Conservation (phyloP, 192 early-diverging fungal species). For the Jimgerdemannia flammicorona region DNA sequence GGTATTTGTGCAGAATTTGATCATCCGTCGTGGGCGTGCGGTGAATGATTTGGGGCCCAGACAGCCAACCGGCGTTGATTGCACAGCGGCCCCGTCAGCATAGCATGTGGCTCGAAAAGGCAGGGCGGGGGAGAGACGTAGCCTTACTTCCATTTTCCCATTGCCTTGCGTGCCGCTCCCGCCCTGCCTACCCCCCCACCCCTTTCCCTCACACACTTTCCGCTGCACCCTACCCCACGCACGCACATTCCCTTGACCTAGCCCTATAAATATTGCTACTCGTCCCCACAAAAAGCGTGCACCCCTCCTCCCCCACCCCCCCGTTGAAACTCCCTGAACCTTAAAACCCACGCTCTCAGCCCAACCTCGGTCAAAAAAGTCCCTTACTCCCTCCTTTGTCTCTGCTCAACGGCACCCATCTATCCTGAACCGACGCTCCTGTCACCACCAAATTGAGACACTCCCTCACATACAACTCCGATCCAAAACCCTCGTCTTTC, state of each 20-base stretch:
- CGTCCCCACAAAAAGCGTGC: neutral
- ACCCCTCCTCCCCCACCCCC: neutral
- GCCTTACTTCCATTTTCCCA: neutral
- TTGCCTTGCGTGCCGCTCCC: neutral
- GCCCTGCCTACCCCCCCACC: neutral
- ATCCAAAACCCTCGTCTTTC: no score
- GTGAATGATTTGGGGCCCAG: no score
- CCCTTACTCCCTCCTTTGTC: neutral
- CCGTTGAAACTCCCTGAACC: neutral
- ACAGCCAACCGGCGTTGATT: no score
- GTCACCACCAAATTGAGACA: neutral
- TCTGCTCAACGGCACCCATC: neutral
- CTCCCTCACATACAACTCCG: no score
- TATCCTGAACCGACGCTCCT: neutral
- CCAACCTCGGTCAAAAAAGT: neutral
- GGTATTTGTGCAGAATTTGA: no score
- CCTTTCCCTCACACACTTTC: slow-evolving; percentile 1
- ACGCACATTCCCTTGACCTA: neutral
- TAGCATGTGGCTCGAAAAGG: neutral
- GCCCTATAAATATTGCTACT: neutral
- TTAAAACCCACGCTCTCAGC: neutral
- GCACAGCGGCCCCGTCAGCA: neutral
- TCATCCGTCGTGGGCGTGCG: no score
- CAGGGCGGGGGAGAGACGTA: neutral
- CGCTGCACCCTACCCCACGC: neutral